phyloP scores from a whole-genome alignment of 2,329 filamentous ascomycete species.

The Colletotrichum sp. region DNA sequence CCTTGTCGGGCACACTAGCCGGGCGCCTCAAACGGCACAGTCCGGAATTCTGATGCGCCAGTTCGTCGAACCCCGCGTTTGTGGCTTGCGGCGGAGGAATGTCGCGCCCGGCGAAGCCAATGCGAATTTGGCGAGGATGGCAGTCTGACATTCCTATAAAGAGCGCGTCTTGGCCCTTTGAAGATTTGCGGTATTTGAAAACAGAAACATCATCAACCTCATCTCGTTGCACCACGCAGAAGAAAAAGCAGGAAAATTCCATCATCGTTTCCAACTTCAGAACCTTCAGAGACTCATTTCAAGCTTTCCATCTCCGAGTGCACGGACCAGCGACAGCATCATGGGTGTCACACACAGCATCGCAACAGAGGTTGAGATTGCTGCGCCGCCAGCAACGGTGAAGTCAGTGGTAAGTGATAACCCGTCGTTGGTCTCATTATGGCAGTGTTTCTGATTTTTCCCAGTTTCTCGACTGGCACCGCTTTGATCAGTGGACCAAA shows the following conservation, averaged over 20 bases:
- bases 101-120: background rate
- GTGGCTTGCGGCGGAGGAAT: background rate
- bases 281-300: background rate
- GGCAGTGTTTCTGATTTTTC: rapidly evolving
- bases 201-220: background rate
- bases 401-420: background rate
- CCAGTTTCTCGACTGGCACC: background rate
- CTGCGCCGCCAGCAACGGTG: background rate
- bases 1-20: background rate
- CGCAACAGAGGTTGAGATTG: background rate
- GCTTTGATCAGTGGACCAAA: background rate
- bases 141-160: background rate
- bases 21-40: background rate
- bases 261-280: rapidly evolving
- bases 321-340: background rate
- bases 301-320: background rate
- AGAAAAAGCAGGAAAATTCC: background rate
- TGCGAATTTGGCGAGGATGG: background rate
- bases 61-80: background rate
- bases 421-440: too few species aligned
- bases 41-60: background rate
- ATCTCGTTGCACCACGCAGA: too few species aligned
- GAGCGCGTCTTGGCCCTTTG: background rate
- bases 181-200: background rate
- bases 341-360: background rate